Conservation (phyloP, 2,329 filamentous ascomycete genomes). For the Apiospora arundinis region DNA sequence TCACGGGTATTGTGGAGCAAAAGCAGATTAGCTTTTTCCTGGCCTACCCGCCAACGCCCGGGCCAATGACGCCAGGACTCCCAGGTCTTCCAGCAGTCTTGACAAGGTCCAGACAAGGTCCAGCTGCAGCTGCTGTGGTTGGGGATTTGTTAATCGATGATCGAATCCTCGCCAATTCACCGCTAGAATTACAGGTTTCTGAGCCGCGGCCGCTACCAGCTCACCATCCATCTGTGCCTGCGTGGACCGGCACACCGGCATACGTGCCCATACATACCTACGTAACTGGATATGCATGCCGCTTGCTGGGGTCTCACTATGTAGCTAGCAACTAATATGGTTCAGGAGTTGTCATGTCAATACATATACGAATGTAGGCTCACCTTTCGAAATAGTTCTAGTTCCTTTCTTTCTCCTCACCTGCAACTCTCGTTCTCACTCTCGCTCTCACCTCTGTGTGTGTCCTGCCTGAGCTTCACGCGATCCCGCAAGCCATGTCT, state of each 20-base stretch:
- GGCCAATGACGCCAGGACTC: slow-evolving; percentile 22
- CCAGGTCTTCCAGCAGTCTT: no score
- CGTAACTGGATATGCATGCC: background rate
- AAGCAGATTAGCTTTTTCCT: background rate
- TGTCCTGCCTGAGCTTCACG: background rate
- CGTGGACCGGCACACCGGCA: background rate
- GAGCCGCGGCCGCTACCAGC: background rate
- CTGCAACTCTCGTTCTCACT: background rate
- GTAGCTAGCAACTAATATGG: background rate
- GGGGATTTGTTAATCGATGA: slow-evolving; percentile 1
- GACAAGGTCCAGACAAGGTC: no score
- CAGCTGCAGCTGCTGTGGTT: background rate
- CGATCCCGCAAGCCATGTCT: slow-evolving; percentile 1
- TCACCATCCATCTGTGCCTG: background rate
- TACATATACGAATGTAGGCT: background rate
- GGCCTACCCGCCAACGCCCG: slow-evolving; percentile 15
- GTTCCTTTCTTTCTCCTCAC: background rate
- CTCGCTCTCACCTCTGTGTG: background rate
- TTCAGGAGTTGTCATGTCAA: background rate
- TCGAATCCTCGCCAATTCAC: background rate
- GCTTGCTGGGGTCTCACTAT: background rate
- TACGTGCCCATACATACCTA: background rate
- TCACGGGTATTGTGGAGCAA: background rate
- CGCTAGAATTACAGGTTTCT: background rate
- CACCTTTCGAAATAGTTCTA: background rate